Evolutionary conservation across 345 rosid genomes (phyloP).

Genomic region (Brassica napus): DNA sequence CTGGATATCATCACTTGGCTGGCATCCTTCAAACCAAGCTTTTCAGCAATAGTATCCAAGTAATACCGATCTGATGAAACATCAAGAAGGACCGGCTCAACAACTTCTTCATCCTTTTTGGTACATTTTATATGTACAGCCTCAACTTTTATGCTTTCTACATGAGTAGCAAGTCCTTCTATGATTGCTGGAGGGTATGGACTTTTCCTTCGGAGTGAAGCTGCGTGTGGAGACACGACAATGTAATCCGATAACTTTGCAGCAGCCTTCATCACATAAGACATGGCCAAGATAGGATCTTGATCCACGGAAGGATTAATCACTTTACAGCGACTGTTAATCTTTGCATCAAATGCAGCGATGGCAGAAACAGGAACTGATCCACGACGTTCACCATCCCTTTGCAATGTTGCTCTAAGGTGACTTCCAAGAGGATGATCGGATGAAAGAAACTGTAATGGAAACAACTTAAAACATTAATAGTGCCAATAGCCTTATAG

Average conservation of each 20-base stretch:
- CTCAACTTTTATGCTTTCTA: slow-evolving; percentile 36
- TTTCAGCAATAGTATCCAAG: neutral
- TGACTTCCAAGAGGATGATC: slow-evolving; percentile 73
- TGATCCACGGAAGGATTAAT: slow-evolving; percentile 59
- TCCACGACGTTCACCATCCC: slow-evolving; percentile 55
- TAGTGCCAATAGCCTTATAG: neutral
- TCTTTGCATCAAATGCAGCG: slow-evolving; percentile 63
- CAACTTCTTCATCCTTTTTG: neutral
- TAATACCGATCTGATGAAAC: neutral
- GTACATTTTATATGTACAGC: slow-evolving; percentile 58
- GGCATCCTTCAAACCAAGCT: neutral
- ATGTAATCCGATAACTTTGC: slow-evolving; percentile 47
- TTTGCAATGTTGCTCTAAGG: slow-evolving; percentile 60
- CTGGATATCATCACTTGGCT: neutral
- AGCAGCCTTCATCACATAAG: slow-evolving; percentile 31
- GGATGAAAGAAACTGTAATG: slow-evolving; percentile 59
- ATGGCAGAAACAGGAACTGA: slow-evolving; percentile 65
- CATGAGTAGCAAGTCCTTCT: slow-evolving; percentile 41
- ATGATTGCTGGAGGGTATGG: slow-evolving; percentile 49
- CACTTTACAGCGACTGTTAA: slow-evolving; percentile 54
- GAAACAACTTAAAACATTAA: slow-evolving; percentile 12
- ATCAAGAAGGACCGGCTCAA: neutral
- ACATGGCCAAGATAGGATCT: slow-evolving; percentile 53
- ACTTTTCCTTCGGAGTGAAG: slow-evolving; percentile 52
- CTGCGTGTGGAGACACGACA: slow-evolving; percentile 44